Base-by-base conservation (phyloP, 495 filamentous ascomycete species). In the Evernia prunastri region DNA sequence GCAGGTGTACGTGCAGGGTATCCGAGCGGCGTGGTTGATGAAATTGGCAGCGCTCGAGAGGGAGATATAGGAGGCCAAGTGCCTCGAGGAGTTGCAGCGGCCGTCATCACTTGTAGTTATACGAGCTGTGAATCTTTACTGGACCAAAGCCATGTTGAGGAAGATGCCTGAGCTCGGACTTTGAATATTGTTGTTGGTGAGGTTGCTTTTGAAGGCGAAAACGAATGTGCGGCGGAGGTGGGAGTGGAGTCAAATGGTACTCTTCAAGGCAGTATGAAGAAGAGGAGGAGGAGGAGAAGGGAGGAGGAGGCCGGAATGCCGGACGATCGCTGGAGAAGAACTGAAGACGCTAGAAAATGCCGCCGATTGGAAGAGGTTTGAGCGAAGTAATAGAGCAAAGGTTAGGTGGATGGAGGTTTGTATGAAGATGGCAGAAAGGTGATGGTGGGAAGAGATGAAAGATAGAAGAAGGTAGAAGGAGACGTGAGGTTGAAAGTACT, bases 71-170 rank as follows among this genome's bases (percentile, higher is more conserved):
- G 69, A 54, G 72, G 71, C 79, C 78, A 81, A 42, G 80, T 76
- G 17, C 77, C 80, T 36, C 74, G 75, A 60, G 78, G 78, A 61
- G 71, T 63, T 43, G 69, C 74, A 67, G 78, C 71, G 61, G 77
- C 74, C 63, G 76, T 78, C 78, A 82, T 81, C 62, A 45, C 58
- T 7, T 25, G 53, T 31, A 11, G 36, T 29, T n/a, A 20, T 23
- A 29, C 37, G 37, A 42, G 49, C 27, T 63, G 4, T 54, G 27
- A 33, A 33, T 33, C 27, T 20, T 54, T 20, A 20, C 20, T 33
- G 39, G 27, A 59, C 4, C 18, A 20, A 31, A 7, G 36, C 58
- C 39, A 43, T 43, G 58, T 45, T 31, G 7, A 33, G 2, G 6
- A 9, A 3, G 3, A 2, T 5, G 12, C 4, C 27, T 33, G 20